Percentiles rank a stretch among this genome's conserved stretches.
These are phyloP conservation scores for Cladosporium sp. DNA, from an alignment of 2,329 filamentous ascomycete species.

Conservation along the genomic window DNA sequence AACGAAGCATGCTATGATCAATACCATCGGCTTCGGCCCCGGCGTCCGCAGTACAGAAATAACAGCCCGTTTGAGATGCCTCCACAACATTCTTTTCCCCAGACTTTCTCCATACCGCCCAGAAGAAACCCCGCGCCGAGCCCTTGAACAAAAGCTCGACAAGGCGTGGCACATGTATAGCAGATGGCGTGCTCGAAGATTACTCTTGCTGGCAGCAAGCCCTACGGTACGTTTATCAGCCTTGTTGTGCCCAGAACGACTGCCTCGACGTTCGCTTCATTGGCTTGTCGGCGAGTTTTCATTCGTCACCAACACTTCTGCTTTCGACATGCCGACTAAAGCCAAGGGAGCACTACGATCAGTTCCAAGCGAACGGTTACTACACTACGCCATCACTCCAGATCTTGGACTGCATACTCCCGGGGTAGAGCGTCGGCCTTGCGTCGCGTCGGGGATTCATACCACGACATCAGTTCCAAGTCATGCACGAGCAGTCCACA, in stretches of 20 bases:
- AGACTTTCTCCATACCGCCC: neutral
- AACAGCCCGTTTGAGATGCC: no score
- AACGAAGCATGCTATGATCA: no score
- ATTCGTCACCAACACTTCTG: neutral
- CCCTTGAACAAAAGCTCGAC: neutral
- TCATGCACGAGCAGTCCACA: neutral
- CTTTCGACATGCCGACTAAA: neutral
- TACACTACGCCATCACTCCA: neutral
- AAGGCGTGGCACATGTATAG: neutral
- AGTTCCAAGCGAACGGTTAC: neutral
- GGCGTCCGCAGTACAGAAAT: no score
- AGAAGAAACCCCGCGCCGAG: constrained; percentile 3
- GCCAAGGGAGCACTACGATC: neutral
- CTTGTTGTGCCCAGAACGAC: neutral
- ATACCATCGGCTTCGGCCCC: no score
- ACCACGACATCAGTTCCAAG: no score
- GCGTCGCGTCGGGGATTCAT: no score
- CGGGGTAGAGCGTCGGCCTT: no score
- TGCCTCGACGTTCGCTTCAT: neutral
- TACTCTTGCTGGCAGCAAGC: no score
- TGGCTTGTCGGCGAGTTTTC: no score
- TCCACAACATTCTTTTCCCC: neutral
- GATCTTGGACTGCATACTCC: neutral
- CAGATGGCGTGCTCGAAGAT: neutral
- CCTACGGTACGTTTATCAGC: neutral